Evolutionary conservation across 139 green algal genomes (phyloP).

Genomic region (Chlorella ohadii): DNA sequence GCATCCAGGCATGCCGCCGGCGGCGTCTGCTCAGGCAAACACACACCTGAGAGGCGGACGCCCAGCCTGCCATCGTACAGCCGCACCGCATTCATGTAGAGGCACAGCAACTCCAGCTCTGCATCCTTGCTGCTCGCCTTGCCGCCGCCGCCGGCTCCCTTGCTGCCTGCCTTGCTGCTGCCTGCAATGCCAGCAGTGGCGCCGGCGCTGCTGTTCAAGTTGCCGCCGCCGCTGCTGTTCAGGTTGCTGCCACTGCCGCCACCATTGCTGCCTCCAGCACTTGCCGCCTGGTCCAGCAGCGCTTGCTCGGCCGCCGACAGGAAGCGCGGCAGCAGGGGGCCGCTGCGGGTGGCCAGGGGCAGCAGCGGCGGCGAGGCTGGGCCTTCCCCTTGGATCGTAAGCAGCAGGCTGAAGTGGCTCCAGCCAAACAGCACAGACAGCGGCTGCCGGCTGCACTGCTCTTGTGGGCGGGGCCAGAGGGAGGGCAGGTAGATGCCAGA

Average conservation of each 20-base stretch:
- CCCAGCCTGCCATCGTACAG: slow-evolving; percentile 3
- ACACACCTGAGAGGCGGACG: slow-evolving; percentile 24
- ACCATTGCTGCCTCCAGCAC: not conserved
- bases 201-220: not conserved
- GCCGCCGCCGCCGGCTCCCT: too few relatives aligned
- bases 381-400: slow-evolving; percentile 21
- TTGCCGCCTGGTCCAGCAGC: not conserved
- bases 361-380: slow-evolving; percentile 29
- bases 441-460: slow-evolving; percentile 19
- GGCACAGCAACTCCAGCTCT: slow-evolving; percentile 16
- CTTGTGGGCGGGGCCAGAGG: not conserved
- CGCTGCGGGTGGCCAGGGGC: slow-evolving; percentile 25
- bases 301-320: not conserved
- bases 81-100: slow-evolving; percentile 15
- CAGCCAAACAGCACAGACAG: slow-evolving; percentile 19
- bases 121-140: not conserved
- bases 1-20: too few relatives aligned
- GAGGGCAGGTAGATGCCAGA: slow-evolving; percentile 30
- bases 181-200: not conserved
- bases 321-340: slow-evolving; percentile 28
- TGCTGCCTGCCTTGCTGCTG: not conserved
- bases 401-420: slow-evolving; percentile 37
- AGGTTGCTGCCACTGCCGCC: not conserved
- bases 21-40: too few relatives aligned
- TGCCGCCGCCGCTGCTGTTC: not conserved